Evolutionary conservation across 192 early-diverging fungal species (phyloP).

Genomic region (Coemansia sp.): DNA sequence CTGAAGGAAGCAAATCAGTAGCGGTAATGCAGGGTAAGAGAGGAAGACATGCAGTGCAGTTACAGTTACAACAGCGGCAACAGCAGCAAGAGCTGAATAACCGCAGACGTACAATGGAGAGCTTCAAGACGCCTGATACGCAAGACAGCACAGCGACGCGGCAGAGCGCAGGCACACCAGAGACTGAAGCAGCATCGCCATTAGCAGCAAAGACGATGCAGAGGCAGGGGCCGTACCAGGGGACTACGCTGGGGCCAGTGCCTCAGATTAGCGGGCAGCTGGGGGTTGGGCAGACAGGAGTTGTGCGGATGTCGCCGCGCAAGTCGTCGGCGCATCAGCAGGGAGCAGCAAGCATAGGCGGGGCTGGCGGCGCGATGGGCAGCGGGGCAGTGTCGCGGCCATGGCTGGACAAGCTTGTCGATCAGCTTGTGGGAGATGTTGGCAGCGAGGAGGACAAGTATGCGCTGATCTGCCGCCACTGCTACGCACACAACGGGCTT

Average conservation of each 20-base stretch:
- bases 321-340: constrained; percentile 10
- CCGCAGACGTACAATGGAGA: constrained; percentile 38
- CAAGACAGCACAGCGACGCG: constrained; percentile 47
- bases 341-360: not conserved
- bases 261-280: not conserved
- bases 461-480: constrained; percentile 89
- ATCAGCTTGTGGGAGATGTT: constrained; percentile 85
- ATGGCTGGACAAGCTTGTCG: constrained; percentile 93
- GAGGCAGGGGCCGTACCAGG: not conserved
- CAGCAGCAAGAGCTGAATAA: constrained; percentile 26
- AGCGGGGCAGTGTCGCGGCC: constrained; percentile 20
- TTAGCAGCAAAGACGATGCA: constrained; percentile 14
- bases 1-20: not conserved
- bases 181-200: constrained; percentile 64
- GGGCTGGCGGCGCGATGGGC: not conserved
- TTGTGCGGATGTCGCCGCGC: constrained; percentile 30
- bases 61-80: constrained; percentile 8
- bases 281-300: constrained; percentile 11
- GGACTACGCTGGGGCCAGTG: constrained; percentile 5
- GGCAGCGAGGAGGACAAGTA: constrained; percentile 87
- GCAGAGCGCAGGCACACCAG: constrained; percentile 38
- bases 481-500: constrained; percentile 92
- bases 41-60: not conserved
- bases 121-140: constrained; percentile 72
- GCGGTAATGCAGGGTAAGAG: constrained; percentile 2